A percentile compares a stretch with the other conserved stretches of the same genome.
These are phyloP conservation scores for Alternaria hordeiaustralica DNA, from an alignment of 2,329 filamentous ascomycete species.

Conservation along the genomic window DNA sequence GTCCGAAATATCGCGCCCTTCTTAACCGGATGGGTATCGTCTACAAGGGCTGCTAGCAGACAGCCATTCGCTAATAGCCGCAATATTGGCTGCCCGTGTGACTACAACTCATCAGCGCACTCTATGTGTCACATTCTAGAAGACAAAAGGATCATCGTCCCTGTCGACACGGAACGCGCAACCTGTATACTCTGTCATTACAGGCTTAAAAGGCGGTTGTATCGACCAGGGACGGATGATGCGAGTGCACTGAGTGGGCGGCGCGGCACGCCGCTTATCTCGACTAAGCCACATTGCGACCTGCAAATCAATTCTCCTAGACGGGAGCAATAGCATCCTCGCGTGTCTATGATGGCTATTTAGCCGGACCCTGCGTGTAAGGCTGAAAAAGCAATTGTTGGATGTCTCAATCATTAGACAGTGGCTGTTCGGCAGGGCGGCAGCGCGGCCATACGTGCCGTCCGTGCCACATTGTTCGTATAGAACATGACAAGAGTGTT, in stretches of 20 bases:
- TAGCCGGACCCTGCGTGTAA: conserved; percentile 20
- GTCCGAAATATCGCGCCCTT: background rate
- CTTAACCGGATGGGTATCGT: conserved; percentile 1
- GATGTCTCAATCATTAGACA: background rate
- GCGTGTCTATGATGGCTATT: conserved; percentile 23
- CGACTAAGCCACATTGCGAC: conserved; percentile 16
- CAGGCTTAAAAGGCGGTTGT: background rate
- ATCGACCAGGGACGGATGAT: conserved; percentile 6
- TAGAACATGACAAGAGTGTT: conserved; percentile 8
- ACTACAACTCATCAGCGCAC: conserved; percentile 20
- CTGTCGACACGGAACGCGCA: conserved; percentile 3
- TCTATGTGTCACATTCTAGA: conserved; percentile 38
- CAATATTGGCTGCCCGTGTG: conserved; percentile 21
- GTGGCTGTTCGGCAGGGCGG: conserved; percentile 24
- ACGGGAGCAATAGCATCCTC: background rate
- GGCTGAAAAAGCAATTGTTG: conserved; percentile 11
- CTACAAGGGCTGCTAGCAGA: conserved; percentile 1
- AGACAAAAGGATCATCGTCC: conserved; percentile 13
- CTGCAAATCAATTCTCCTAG: conserved; percentile 12
- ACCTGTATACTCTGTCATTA: background rate
- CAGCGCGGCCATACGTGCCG: conserved; percentile 27
- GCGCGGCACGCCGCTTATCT: conserved; percentile 18
- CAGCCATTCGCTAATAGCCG: conserved; percentile 18
- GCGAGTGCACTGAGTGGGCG: background rate
- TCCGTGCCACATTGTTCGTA: conserved; percentile 21